phyloP scores from a whole-genome alignment of 441 rosid species.

The Biscutella laevigata region DNA sequence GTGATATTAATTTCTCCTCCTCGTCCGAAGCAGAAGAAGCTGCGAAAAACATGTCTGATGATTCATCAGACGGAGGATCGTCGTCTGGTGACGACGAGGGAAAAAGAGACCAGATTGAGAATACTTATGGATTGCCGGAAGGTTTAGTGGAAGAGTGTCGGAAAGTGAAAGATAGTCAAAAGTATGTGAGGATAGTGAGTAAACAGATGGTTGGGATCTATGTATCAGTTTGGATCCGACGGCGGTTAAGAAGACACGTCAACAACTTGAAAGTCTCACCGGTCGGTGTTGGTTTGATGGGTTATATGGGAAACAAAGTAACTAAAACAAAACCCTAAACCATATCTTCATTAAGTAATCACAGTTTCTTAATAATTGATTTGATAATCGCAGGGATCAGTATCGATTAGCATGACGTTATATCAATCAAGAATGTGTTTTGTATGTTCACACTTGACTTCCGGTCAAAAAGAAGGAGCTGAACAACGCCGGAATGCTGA shows the following conservation, averaged over 20 bases:
- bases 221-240: slow-evolving; percentile 84
- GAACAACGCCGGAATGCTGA: slow-evolving; percentile 84
- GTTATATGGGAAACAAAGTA: slow-evolving; percentile 99
- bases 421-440: slow-evolving; percentile 93
- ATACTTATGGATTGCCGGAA: slow-evolving; percentile 19
- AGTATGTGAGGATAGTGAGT: slow-evolving; percentile 80
- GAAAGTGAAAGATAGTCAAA: slow-evolving; percentile 31
- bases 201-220: slow-evolving; percentile 99
- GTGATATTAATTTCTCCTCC: slow-evolving; percentile 23
- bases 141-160: slow-evolving; percentile 25
- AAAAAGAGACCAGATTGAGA: slow-evolving; percentile 8
- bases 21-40: slow-evolving; percentile 42
- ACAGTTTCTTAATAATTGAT: neutral
- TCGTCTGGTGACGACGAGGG: neutral
- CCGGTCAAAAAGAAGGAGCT: slow-evolving; percentile 92
- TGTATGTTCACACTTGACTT: slow-evolving; percentile 94
- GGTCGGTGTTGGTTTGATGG: slow-evolving; percentile 98
- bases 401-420: slow-evolving; percentile 88
- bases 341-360: slow-evolving; percentile 23
- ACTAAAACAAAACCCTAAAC: neutral
- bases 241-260: slow-evolving; percentile 73
- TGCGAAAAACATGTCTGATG: slow-evolving; percentile 30
- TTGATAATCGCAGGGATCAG: slow-evolving; percentile 70
- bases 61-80: slow-evolving; percentile 25
- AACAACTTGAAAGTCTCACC: slow-evolving; percentile 88